Evolutionary conservation across 2,329 filamentous ascomycete genomes (phyloP).

Genomic region (Clarireedia paspali): DNA sequence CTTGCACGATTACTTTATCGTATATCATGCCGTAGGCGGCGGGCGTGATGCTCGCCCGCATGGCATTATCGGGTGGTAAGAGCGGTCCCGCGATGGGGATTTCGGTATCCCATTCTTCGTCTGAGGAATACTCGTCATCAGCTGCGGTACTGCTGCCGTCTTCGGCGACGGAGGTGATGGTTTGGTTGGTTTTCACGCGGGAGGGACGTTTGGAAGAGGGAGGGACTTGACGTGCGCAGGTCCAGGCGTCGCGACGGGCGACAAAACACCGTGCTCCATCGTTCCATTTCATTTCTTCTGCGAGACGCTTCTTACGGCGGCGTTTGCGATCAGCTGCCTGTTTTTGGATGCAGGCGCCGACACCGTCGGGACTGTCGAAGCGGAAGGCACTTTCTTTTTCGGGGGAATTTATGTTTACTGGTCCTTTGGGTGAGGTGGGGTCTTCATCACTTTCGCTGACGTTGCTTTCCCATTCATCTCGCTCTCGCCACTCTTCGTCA

Average conservation of each 20-base stretch:
- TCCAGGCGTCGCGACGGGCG: constrained; percentile 75
- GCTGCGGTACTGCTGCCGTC: constrained; percentile 19
- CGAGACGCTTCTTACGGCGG: constrained; percentile 40
- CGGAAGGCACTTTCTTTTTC: constrained; percentile 28
- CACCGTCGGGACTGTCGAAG: constrained; percentile 34
- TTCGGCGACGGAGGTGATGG: constrained; percentile 28
- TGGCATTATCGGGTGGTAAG: constrained; percentile 64
- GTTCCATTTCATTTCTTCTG: constrained; percentile 69
- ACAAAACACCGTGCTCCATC: constrained; percentile 74
- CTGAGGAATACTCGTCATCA: constrained; percentile 14
- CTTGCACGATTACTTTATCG: constrained; percentile 76
- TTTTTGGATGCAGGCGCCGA: constrained; percentile 26
- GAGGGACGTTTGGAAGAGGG: constrained; percentile 32
- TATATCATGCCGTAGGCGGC: constrained; percentile 75
- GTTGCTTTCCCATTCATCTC: constrained; percentile 29
- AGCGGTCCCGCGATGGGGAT: constrained; percentile 68
- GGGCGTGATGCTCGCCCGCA: constrained; percentile 70
- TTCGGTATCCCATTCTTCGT: constrained; percentile 24
- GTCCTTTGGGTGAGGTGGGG: constrained; percentile 11
- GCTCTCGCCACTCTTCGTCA: constrained; percentile 23
- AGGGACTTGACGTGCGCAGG: constrained; percentile 56
- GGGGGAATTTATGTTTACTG: constrained; percentile 11
- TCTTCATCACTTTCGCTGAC: constrained; percentile 24
- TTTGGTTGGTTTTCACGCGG: constrained; percentile 19
- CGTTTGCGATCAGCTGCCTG: constrained; percentile 30